phyloP scores from a whole-genome alignment of 2,329 filamentous ascomycete genomes.

The Chrysoporthe austroafricana region DNA sequence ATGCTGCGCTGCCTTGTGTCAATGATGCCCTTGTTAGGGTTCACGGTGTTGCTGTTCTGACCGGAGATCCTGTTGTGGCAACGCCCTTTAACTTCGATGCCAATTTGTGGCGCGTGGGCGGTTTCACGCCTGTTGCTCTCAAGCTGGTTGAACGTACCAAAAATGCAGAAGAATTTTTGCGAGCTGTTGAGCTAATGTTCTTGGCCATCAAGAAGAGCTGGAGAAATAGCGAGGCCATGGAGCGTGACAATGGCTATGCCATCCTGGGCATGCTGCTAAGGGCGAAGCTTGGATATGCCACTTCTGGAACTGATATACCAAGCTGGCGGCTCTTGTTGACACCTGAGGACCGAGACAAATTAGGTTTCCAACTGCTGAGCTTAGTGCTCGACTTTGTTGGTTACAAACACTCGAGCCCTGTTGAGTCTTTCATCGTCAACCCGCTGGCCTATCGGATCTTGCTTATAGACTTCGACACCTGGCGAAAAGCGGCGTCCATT shows the following conservation, averaged over 20 bases:
- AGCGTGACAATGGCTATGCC: constrained; percentile 90
- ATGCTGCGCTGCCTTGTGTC: constrained; percentile 83
- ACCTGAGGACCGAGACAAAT: constrained; percentile 56
- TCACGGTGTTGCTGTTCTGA: constrained; percentile 80
- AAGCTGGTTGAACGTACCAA: constrained; percentile 81
- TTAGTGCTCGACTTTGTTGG: constrained; percentile 86
- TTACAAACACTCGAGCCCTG: constrained; percentile 77
- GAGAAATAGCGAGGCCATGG: constrained; percentile 98
- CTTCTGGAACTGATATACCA: constrained; percentile 40
- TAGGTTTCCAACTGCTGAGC: constrained; percentile 69
- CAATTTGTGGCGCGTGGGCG: constrained; percentile 89
- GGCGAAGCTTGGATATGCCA: constrained; percentile 71
- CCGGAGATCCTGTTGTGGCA: constrained; percentile 80
- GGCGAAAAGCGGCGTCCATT: constrained; percentile 76
- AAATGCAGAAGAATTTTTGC: constrained; percentile 70
- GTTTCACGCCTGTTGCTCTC: constrained; percentile 82
- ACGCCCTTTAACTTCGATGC: constrained; percentile 87
- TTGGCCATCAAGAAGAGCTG: constrained; percentile 87
- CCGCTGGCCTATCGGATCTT: constrained; percentile 91
- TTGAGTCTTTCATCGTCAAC: constrained; percentile 93
- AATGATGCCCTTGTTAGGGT: constrained; percentile 84
- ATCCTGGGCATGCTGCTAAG: constrained; percentile 83
- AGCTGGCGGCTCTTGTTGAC: constrained; percentile 50
- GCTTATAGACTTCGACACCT: constrained; percentile 90
- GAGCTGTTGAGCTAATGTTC: constrained; percentile 82